Base-by-base conservation (phyloP, 2,329 filamentous ascomycete species). In the Esteya vermicola region DNA sequence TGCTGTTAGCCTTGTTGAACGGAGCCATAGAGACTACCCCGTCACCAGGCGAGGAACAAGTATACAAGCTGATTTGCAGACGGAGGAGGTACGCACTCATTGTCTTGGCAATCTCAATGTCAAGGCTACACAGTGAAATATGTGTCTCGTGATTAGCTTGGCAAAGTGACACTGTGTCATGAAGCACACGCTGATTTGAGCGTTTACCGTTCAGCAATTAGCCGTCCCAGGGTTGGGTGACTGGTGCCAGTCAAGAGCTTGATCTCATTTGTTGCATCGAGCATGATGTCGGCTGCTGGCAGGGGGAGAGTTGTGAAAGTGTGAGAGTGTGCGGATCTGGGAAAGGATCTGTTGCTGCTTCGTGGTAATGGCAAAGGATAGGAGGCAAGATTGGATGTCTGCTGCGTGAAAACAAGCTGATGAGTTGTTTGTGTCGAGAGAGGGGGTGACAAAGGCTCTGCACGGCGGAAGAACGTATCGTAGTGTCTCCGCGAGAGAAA, bases 191-290 rank as follows among this genome's bases (percentile, higher is more conserved):
- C 18, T 5, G 7, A 20, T 33, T 21, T 14, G 12, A 23, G 33
- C 20, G 20, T 31, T 33, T 55, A 60, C 58, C 58, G 53, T 46
- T 59, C 55, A 37, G 58, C 58, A 19, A 61, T 57, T 45, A 54
- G 49, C 43, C 51, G 55, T 33, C 57, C 56, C 46, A 60, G 50
- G 40, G 52, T 53, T 41, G 57, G 57, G 46, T 61, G 58, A 51
- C 58, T 60, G 42, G 59, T 60, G 49, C 58, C 58, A 47, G 58
- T 54, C 35, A 61, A 55, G 47, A 61, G 40, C 46, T 61, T 61
- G 52, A 61, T 60, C 48, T 60, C 57, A 50, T 61, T 61, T 44
- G 55, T 55, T 9, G 44, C 41, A 32, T 43, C 37, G 33, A 39
- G 39, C 43, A 46, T 43, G 19, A 32, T 43, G 31, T 21, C 16